Evolutionary conservation across 192 early-diverging fungal genomes (phyloP).

Genomic region (Podila horticola): DNA sequence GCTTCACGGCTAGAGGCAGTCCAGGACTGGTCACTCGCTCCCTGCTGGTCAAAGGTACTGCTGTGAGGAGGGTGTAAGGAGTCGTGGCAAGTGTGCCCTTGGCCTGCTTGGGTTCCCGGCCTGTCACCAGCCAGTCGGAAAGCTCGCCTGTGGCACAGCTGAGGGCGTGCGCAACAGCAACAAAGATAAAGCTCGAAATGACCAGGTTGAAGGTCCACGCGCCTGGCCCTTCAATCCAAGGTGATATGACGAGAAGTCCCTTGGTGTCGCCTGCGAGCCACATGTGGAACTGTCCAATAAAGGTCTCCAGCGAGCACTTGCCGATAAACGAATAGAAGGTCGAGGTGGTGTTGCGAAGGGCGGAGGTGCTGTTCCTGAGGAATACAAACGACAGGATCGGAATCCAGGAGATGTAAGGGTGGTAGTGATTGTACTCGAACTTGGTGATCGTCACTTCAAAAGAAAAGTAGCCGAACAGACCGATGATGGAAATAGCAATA

Average conservation of each 20-base stretch:
- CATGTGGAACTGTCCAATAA: conserved; percentile 83
- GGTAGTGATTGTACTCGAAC: conserved; percentile 70
- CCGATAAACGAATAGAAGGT: conserved; percentile 68
- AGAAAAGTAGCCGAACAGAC: conserved; percentile 62
- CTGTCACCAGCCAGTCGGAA: conserved; percentile 36
- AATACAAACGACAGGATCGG: conserved; percentile 71
- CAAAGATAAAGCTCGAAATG: conserved; percentile 59
- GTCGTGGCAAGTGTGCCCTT: background rate
- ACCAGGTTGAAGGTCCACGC: conserved; percentile 63
- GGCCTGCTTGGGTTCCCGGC: conserved; percentile 25
- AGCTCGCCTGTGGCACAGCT: conserved; percentile 57
- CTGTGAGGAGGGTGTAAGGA: background rate
- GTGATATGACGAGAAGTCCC: conserved; percentile 69
- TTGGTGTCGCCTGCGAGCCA: conserved; percentile 82
- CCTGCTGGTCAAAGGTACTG: background rate
- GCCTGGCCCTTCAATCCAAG: conserved; percentile 46
- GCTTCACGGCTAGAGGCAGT: conserved; percentile 1
- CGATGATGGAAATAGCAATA: conserved; percentile 45
- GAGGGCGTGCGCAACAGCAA: conserved; percentile 57
- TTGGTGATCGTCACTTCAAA: conserved; percentile 66
- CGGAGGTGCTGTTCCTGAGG: conserved; percentile 70
- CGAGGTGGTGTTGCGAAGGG: conserved; percentile 64
- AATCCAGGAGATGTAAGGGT: conserved; percentile 73
- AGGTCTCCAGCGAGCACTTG: conserved; percentile 75
- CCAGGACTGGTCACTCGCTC: background rate